These are phyloP conservation scores for Mortierella sp. DNA, from an alignment of 371 early-diverging fungal genomes.

Conservation along the genomic window DNA sequence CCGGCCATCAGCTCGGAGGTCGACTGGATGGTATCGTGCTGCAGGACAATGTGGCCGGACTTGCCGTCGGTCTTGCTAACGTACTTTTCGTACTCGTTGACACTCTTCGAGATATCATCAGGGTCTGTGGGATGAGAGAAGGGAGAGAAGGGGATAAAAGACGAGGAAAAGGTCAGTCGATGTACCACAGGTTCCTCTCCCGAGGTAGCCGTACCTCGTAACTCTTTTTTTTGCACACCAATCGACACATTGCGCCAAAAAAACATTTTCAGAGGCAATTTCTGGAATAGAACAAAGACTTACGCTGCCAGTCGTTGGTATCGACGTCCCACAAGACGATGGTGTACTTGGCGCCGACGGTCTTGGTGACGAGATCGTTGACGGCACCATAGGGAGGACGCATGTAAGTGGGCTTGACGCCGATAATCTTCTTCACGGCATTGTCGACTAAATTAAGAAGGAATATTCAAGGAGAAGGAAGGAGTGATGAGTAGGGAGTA, in stretches of 20 bases:
- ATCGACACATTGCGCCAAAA: too few species aligned
- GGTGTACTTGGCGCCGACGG: constrained; percentile 63
- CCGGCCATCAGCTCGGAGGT: constrained; percentile 29
- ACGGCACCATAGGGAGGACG: constrained; percentile 67
- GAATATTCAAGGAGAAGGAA: not conserved
- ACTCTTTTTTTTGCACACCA: constrained; percentile 60
- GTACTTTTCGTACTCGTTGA: constrained; percentile 2
- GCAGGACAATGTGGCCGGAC: constrained; percentile 24
- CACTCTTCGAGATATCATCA: not conserved
- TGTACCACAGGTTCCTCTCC: not conserved
- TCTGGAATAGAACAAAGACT: too few species aligned
- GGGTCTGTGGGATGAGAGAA: constrained; percentile 8
- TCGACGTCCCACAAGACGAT: constrained; percentile 68
- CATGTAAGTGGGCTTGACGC: constrained; percentile 43
- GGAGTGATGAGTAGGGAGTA: not conserved
- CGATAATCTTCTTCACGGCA: constrained; percentile 32
- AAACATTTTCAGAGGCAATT: too few species aligned
- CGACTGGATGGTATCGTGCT: constrained; percentile 27
- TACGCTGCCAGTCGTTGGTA: constrained; percentile 62
- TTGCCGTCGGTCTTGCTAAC: constrained; percentile 18
- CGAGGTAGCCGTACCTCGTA: too few species aligned
- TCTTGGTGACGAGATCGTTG: constrained; percentile 33
- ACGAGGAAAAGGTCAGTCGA: not conserved
- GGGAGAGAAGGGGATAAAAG: not conserved
- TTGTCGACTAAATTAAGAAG: constrained; percentile 28